Evolutionary conservation across 2,329 filamentous ascomycete genomes (phyloP), one percentile per base, ranked within the genome.

Genomic region (Cladophialophora exuberans): DNA sequence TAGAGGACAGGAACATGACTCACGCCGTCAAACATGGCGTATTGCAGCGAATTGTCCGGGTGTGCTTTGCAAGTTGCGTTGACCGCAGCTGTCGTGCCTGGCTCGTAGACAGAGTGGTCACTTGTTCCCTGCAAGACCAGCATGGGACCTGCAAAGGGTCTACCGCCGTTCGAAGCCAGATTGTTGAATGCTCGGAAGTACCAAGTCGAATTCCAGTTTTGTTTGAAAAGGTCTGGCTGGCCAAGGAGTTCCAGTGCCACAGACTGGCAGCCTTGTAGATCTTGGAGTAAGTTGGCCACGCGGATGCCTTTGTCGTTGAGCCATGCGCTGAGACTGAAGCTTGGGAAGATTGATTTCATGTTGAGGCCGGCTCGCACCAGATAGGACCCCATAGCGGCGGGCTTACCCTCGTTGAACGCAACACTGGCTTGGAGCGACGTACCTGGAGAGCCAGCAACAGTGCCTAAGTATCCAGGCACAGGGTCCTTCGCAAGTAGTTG

Each of bases 401-500:
- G 23, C 15, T 31, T 44, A 26, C 20, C 23, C 13, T 43, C 20
- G n/a, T 31, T 44, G 26, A 20, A 10, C 36, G 38, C 6, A 13
- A 20, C 11, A 36, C 18, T 17, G 36, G 17, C 15, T 20, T 44
- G 36, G 17, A 25, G 3, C 6, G 28, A 31, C 13, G 28, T 31
- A 7, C 28, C 28, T 13, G 41, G 38, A 3, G 48, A 52, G 7
- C 36, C 39, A 4, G 46, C 46, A 13, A 49, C 23, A 15, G 46
- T 41, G 18, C 46, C 46, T 6, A 49, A n/a, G 35, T 49, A 49
- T 7, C 46, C 74, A 0, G 64, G 42, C 1, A 70, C 60, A 31
- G 70, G 66, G 7, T 62, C 55, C 7, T 59, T 48, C 10, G 66
- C 66, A 50, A 73, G 70, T 17, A 66, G 59, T 44, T 75, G 65